A percentile compares a stretch with the other conserved stretches of the same genome.
phyloP scores from a whole-genome alignment of 2,329 filamentous ascomycete species.

The Trichoderma gracile region DNA sequence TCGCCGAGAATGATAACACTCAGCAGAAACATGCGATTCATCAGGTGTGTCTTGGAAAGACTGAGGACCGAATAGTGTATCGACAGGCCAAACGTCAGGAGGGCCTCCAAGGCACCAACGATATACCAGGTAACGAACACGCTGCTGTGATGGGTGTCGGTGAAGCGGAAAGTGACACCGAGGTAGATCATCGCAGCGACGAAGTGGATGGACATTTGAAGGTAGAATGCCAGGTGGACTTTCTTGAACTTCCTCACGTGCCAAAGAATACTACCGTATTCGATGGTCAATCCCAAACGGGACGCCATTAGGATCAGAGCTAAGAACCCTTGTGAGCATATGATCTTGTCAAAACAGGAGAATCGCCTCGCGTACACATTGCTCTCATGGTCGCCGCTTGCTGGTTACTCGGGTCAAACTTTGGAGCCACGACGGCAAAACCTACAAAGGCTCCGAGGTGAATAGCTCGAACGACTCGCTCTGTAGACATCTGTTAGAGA shows the following conservation, averaged over 20 bases:
- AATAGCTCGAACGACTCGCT: slow-evolving; percentile 57
- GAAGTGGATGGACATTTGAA: slow-evolving; percentile 42
- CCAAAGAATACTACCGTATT: slow-evolving; percentile 52
- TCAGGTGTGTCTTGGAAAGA: slow-evolving; percentile 63
- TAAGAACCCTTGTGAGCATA: slow-evolving; percentile 15
- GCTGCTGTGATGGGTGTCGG: slow-evolving; percentile 35
- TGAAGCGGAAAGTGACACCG: slow-evolving; percentile 45
- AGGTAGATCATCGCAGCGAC: slow-evolving; percentile 43
- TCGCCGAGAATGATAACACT: slow-evolving; percentile 68
- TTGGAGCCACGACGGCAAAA: slow-evolving; percentile 60
- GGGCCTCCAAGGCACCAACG: slow-evolving; percentile 54
- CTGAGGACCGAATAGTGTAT: slow-evolving; percentile 57
- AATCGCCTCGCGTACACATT: slow-evolving; percentile 40
- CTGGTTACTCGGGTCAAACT: slow-evolving; percentile 45
- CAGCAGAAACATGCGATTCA: slow-evolving; percentile 63
- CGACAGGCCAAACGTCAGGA: slow-evolving; percentile 54
- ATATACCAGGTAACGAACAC: slow-evolving; percentile 54
- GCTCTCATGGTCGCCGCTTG: slow-evolving; percentile 42
- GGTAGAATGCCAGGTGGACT: slow-evolving; percentile 39
- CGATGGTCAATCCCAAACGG: slow-evolving; percentile 53
- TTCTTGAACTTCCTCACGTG: slow-evolving; percentile 46
- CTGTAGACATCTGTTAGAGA: slow-evolving; percentile 26
- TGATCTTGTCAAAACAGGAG: background rate
- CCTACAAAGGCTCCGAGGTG: slow-evolving; percentile 67
- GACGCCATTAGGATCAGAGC: slow-evolving; percentile 53